Base-by-base conservation (phyloP, 805 yeast genomes). In the Candida argentea region DNA sequence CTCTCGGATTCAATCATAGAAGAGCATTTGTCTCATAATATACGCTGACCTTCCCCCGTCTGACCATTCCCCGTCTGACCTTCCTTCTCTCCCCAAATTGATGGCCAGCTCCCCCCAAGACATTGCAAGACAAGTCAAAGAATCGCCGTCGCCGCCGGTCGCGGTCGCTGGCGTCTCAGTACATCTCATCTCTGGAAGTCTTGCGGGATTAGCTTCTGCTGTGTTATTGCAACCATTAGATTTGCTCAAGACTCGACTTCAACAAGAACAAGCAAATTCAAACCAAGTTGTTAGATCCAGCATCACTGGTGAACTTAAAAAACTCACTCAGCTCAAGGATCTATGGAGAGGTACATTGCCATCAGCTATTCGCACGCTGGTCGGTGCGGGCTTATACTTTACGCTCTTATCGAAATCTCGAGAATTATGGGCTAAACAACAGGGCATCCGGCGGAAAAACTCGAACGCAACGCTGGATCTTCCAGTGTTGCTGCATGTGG, bases 291-390 rank as follows among this genome's bases (percentile, higher is more conserved):
- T 43, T 26, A 40, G 48, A 20, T 44, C 65, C 9, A 48, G 58
- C 8, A 39, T 62, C 26, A 15, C 64, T 9, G 56, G 50, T 30
- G 67, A 67, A 26, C 39, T 79, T 6, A 51, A 54, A 38, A 65
- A 60, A 31, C 43, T 62, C 23, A 46, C 57, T 25, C 50, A 58
- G 13, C 31, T 64, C 15, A 50, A 48, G 26, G 73, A 76, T 28
- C 60, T 87, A 22, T 91, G 98, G 98, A 67, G 95, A 31, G 98
- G 98, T 0, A 89, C 95, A 0, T 43, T 86, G 21, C 95, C 98
- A 0, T 83, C 95, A 13, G 86, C 93, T 0, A 43, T 89, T 15
- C 65, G 98, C 34, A 89, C 95, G 0, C 84, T 95, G 1, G 61
- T 84, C 8, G 98, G 98, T 0, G 80, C 93, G 24, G 95, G 91